Conservation (phyloP, 148 eudicot species). For the Persicaria tinctoria region DNA sequence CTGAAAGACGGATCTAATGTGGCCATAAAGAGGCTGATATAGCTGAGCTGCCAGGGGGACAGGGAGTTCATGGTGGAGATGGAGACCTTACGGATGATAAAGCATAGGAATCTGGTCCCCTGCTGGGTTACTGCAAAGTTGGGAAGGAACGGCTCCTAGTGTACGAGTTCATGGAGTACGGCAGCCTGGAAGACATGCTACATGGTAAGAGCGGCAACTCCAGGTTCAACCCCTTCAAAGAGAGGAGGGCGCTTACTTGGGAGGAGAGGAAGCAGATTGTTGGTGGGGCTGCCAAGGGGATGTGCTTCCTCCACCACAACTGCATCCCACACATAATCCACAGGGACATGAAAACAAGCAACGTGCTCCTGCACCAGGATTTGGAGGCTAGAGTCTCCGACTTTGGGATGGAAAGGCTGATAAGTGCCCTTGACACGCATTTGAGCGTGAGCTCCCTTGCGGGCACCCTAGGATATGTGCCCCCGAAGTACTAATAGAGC, state of each 20-base stretch:
- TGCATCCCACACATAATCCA: conserved; percentile 97
- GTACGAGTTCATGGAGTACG: conserved; percentile 79
- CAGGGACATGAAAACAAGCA: conserved; percentile 95
- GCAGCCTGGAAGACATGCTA: conserved; percentile 93
- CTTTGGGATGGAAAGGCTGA: conserved; percentile 95
- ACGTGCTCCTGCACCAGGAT: conserved; percentile 66
- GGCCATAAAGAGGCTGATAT: conserved; percentile 89
- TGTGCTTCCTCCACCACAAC: conserved; percentile 93
- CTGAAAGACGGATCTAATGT: conserved; percentile 85
- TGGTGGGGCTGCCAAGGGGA: conserved; percentile 87
- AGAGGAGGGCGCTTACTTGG: conserved; percentile 57
- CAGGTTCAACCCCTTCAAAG: conserved; percentile 11
- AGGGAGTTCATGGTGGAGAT: conserved; percentile 94
- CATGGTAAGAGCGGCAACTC: conserved; percentile 31
- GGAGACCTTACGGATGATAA: conserved; percentile 93
- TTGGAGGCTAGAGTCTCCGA: conserved; percentile 90
- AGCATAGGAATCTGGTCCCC: conserved; percentile 80
- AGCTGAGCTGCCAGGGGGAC: conserved; percentile 89
- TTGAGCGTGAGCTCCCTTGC: conserved; percentile 93
- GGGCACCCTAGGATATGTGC: conserved; percentile 95
- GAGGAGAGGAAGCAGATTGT: conserved; percentile 85
- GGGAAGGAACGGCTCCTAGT: conserved; percentile 92
- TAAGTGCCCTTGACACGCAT: conserved; percentile 92
- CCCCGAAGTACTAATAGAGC: conserved; percentile 97
- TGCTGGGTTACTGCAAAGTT: conserved; percentile 83